Evolutionary conservation across 768 basidiomycete species (phyloP), one percentile per base, ranked within the genome.

Genomic region (Suillus clintonianus): DNA sequence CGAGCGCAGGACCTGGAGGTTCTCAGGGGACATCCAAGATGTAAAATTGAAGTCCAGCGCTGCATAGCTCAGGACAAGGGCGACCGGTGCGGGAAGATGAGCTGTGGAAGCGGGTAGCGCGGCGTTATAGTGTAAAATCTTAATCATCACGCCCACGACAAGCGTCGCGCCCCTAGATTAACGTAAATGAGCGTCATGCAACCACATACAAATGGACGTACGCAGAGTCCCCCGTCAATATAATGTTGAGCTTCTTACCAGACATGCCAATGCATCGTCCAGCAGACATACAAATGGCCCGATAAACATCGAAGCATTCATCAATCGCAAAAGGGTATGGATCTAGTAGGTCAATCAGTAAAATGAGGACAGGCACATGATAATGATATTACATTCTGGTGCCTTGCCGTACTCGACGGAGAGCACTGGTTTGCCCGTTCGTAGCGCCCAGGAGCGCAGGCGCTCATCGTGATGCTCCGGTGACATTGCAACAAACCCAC

Each of bases 31-130:
- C 94, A 95, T 95, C 97, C 97, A 99, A 24, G 95, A 97, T 0
- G 94, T 95, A 71, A 97, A 98, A 75, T 99, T 98, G 80, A 99
- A 99, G 75, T 99, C 96, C 51, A 99, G 84, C 30, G 91, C 92
- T 0, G 96, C 87, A 76, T 99, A 99, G 68, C 88, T 94, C 60
- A 97, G 85, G 34, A 97, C 88, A 63, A 99, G 81, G 1, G 92
- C 91, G 43, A 90, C 78, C 1, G 97, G 97, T 19, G 85, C 81
- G 1, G 89, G 91, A 37, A 97, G 80, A 17, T 75, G 78, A 65
- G 76, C 65, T 53, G 41, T 36, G 43, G 70, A 67, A 47, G 67
- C 65, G 14, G 76, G 67, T 6, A 76, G 61, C 7, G 60, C 42
- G 34, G 77, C 72, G 65, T 74, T 85, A 64, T 78, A 81, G 76